Evolutionary conservation across 1,284 basidiomycete species (phyloP).

Genomic region (Trametes sp.): DNA sequence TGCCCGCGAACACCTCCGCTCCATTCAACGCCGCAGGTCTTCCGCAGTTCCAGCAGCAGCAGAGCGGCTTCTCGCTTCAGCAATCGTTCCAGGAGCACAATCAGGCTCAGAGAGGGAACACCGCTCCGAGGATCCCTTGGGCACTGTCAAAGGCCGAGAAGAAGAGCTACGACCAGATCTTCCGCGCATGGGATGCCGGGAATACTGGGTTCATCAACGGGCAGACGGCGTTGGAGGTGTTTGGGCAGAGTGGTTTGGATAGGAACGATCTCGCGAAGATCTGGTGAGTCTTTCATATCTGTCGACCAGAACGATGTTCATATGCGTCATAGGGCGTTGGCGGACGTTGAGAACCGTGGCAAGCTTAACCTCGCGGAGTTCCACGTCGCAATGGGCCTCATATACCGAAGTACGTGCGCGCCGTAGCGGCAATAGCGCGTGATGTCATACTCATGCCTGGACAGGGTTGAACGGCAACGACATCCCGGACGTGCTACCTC

Average conservation of each 20-base stretch:
- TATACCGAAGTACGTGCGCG: constrained; percentile 84
- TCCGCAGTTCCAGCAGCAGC: constrained; percentile 74
- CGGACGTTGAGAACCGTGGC: constrained; percentile 90
- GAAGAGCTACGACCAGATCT: constrained; percentile 97
- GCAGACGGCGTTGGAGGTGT: constrained; percentile 89
- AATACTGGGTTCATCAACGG: constrained; percentile 91
- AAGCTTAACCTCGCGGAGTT: constrained; percentile 97
- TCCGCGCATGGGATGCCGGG: constrained; percentile 92
- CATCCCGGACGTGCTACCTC: constrained; percentile 87
- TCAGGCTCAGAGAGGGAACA: constrained; percentile 73
- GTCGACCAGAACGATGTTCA: not conserved
- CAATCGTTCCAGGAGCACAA: constrained; percentile 85
- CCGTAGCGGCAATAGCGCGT: not conserved
- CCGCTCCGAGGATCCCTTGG: constrained; percentile 88
- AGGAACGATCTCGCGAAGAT: constrained; percentile 94
- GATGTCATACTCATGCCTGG: not conserved
- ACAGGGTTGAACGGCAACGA: constrained; percentile 91
- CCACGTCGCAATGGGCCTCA: constrained; percentile 98
- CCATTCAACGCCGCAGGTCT: constrained; percentile 67
- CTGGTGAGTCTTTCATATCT: constrained; percentile 62
- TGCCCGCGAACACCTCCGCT: constrained; percentile 74
- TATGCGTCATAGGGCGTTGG: constrained; percentile 73
- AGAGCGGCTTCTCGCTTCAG: constrained; percentile 65
- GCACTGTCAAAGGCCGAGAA: constrained; percentile 89
- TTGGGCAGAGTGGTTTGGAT: constrained; percentile 91